Conservation (phyloP, 306 rosid genomes). For the Rubus parviflorus region DNA sequence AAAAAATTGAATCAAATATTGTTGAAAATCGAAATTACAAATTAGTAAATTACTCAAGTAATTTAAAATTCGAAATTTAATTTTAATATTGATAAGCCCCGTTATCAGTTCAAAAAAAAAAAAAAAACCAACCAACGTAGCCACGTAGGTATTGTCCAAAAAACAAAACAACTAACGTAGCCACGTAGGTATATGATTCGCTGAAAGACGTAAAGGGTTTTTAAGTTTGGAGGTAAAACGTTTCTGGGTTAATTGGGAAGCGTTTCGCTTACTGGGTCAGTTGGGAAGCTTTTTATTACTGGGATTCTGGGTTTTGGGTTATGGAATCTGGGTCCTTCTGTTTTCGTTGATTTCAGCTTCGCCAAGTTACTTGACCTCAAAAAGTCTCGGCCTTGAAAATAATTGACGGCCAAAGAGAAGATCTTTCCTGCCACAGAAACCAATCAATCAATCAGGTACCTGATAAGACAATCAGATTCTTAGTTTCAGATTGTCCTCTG, state of each 20-base stretch:
- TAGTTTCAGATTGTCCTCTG: conserved; percentile 1
- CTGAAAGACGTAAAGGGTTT: not conserved
- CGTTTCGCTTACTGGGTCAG: not conserved
- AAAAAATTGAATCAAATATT: no score
- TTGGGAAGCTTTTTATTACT: not conserved
- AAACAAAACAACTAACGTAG: no score
- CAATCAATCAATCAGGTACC: conserved; percentile 13
- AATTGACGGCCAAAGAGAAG: not conserved
- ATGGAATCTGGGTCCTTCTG: not conserved
- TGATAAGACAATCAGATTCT: not conserved
- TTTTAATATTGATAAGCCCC: no score
- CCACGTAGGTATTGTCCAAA: no score
- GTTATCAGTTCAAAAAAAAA: no score
- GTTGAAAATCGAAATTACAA: no score
- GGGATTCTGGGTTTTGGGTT: not conserved
- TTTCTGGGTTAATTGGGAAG: not conserved
- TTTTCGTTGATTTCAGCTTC: not conserved
- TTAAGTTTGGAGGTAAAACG: not conserved
- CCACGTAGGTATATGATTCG: no score
- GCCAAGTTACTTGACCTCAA: not conserved
- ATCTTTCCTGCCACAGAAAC: not conserved
- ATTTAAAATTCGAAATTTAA: no score
- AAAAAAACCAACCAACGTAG: no score
- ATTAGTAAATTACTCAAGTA: no score
- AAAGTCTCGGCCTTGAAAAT: not conserved